phyloP scores from a whole-genome alignment of 169 alveolate species.

The Amoebophrya sp. region DNA sequence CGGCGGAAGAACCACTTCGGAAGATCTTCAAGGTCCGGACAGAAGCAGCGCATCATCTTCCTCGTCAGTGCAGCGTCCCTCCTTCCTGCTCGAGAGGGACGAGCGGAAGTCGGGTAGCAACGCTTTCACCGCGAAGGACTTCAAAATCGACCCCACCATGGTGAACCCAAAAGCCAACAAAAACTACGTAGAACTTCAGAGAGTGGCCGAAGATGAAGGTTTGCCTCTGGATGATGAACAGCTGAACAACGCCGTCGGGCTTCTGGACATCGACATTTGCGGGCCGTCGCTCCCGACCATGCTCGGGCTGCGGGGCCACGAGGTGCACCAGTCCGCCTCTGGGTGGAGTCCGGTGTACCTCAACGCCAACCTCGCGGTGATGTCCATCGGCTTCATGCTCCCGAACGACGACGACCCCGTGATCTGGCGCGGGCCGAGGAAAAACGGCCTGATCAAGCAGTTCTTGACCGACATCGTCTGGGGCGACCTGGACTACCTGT shows the following conservation, averaged over 20 bases:
- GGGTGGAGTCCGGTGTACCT: constrained; percentile 97
- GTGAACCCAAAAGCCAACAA: too few species aligned
- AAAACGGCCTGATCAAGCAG: constrained; percentile 73
- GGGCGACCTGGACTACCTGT: constrained; percentile 90
- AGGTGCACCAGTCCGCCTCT: constrained; percentile 80
- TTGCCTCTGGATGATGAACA: background rate
- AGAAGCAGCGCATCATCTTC: too few species aligned
- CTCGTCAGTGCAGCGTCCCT: too few species aligned
- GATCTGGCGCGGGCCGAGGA: constrained; percentile 97
- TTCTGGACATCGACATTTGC: constrained; percentile 93
- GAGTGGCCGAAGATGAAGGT: background rate
- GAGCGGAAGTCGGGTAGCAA: too few species aligned
- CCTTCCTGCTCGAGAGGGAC: too few species aligned
- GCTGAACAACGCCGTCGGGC: constrained; percentile 57
- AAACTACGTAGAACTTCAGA: too few species aligned
- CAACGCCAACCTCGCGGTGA: constrained; percentile 81
- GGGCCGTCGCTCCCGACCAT: constrained; percentile 97
- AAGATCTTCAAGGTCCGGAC: too few species aligned
- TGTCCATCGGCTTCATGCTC: constrained; percentile 88
- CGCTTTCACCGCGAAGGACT: too few species aligned
- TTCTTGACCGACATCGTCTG: constrained; percentile 91
- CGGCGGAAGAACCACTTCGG: background rate
- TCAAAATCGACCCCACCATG: too few species aligned
- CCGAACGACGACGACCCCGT: constrained; percentile 85
- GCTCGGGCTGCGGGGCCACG: constrained; percentile 75